Evolutionary conservation across 495 filamentous ascomycete species (phyloP), one percentile per base, ranked within the genome.

Genomic region (Mytilinidion resinicola): DNA sequence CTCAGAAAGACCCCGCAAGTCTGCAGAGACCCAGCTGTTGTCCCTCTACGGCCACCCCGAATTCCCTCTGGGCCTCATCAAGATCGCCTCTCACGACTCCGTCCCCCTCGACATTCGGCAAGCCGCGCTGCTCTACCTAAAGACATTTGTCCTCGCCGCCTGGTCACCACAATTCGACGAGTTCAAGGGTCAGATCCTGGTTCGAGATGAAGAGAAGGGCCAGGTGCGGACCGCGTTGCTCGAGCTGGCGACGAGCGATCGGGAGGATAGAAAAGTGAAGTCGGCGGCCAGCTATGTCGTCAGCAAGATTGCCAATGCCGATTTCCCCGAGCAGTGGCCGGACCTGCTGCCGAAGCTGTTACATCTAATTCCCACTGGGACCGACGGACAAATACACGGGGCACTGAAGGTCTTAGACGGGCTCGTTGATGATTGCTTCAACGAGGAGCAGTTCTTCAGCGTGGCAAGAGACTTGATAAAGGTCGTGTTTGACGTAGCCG

Each of bases 301-400:
- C 53, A 90, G 89, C 77, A 96, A 96, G 76, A 95, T 98, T 61
- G 93, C 95, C 52, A 86, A 84, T 56, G 82, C 83, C 66, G 93
- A 98, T 74, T 98, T 92, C 69, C 93, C 93, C 17, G 89, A 96
- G 47, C 81, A 90, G 69, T 98, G 93, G 93, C 89, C 90, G 1
- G 82, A 82, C 52, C 80, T 98, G 9, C 82, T 98, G 12, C 89
- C 87, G 9, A 82, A 82, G 25, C 76, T 97, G 34, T 80, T 98
- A 52, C 83, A 84, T 25, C 77, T 90, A 34, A 89, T 97, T 67
- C 76, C 82, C 42, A 78, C 76, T 53, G 88, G 87, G 20, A 83
- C 76, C 56, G 85, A 91, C 53, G 74, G 74, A 14, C 91, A 95
- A 64, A 77, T 96, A 47, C 91, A 96, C 69, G 93, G 95, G 25